Percentiles rank a stretch among this genome's conserved stretches.
phyloP scores from a whole-genome alignment of 805 yeast genomes.

The Monosporozyma unispora region DNA sequence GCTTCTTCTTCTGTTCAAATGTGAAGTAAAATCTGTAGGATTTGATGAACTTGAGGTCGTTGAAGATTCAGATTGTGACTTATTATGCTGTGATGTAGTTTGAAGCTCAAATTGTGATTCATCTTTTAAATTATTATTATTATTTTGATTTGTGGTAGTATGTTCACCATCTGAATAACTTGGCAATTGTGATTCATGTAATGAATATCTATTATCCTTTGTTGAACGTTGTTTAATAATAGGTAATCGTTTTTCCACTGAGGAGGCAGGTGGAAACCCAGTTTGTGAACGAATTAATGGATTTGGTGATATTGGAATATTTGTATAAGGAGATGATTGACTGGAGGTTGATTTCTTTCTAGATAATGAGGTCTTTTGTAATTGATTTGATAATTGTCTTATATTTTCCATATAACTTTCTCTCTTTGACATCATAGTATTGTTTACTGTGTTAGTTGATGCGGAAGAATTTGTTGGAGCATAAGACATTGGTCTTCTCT shows the following conservation, averaged over 20 bases:
- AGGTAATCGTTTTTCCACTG: not conserved
- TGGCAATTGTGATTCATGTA: conserved; percentile 5
- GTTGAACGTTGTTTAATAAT: not conserved
- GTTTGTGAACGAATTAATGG: not conserved
- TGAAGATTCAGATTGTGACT: not conserved
- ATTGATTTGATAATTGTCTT: conserved; percentile 22
- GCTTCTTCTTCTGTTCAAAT: conserved; percentile 21
- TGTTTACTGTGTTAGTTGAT: not conserved
- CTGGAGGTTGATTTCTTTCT: not conserved
- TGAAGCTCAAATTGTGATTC: not conserved
- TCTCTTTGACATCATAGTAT: conserved; percentile 2
- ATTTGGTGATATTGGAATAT: not conserved
- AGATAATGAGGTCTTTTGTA: conserved; percentile 10
- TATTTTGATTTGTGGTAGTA: too few species aligned
- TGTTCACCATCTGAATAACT: not conserved
- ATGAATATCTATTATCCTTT: conserved; percentile 1
- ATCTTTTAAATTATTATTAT: not conserved
- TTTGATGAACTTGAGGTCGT: conserved; percentile 15
- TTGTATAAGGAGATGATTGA: not conserved
- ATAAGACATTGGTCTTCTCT: not conserved
- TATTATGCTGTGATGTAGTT: not conserved
- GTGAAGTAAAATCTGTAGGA: conserved; percentile 28
- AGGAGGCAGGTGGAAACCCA: not conserved
- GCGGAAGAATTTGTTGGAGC: not conserved
- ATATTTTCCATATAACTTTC: conserved; percentile 21